phyloP scores from a whole-genome alignment of 441 rosid genomes.

The Populus tomentosa region DNA sequence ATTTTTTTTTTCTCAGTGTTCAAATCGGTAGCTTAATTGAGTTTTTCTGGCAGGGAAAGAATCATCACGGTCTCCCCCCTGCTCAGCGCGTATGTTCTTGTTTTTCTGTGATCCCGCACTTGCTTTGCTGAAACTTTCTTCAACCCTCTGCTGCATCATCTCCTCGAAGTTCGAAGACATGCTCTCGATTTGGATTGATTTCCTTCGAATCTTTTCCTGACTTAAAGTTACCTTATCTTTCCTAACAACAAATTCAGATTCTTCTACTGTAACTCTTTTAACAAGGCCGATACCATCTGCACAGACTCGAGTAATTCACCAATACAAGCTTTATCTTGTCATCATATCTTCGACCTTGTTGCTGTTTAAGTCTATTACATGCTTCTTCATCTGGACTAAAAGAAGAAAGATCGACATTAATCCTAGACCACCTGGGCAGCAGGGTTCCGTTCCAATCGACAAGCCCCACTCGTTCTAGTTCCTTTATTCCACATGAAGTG shows the following conservation, averaged over 20 bases:
- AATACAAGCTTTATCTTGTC: constrained; percentile 47
- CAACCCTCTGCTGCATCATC: constrained; percentile 73
- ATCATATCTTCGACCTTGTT: constrained; percentile 34
- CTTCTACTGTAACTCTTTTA: constrained; percentile 67
- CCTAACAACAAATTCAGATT: constrained; percentile 62
- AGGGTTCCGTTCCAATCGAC: constrained; percentile 52
- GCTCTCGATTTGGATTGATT: constrained; percentile 59
- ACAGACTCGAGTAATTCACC: constrained; percentile 60
- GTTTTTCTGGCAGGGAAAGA: background rate
- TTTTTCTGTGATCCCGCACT: too few species aligned
- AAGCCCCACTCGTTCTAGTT: constrained; percentile 48
- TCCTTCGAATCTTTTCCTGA: constrained; percentile 62
- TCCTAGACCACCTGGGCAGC: constrained; percentile 45
- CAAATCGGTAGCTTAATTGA: background rate
- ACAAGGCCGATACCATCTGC: constrained; percentile 60
- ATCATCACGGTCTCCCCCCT: background rate
- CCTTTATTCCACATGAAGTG: constrained; percentile 50
- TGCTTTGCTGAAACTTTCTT: constrained; percentile 22
- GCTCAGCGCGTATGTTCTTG: too few species aligned
- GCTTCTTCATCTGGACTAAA: constrained; percentile 46
- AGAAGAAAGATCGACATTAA: constrained; percentile 41
- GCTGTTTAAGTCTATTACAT: constrained; percentile 37
- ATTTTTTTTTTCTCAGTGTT: background rate
- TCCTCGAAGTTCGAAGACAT: constrained; percentile 71
- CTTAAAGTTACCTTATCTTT: constrained; percentile 62